phyloP scores from a whole-genome alignment of 805 yeast genomes.

The Candida rishiriensis region DNA sequence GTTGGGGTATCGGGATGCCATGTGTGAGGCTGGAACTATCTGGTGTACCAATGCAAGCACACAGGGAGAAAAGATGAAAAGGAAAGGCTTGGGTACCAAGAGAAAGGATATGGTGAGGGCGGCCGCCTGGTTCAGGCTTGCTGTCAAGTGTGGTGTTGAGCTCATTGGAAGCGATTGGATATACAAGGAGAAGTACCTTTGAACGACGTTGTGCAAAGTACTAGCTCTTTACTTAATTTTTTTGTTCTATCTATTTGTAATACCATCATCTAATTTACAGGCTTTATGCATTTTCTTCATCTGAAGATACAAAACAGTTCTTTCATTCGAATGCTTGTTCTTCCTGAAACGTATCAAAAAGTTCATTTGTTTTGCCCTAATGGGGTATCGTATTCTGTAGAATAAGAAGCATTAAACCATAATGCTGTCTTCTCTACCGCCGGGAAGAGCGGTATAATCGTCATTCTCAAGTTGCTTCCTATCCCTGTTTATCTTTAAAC shows the following conservation, averaged over 20 bases:
- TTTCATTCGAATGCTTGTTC: no score
- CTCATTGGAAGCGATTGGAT: constrained; percentile 73
- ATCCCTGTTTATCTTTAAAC: constrained; percentile 27
- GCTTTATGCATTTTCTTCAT: no score
- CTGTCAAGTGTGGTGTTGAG: constrained; percentile 57
- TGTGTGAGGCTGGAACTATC: constrained; percentile 64
- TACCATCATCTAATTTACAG: no score
- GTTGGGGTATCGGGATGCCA: constrained; percentile 63
- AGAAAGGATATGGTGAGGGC: constrained; percentile 59
- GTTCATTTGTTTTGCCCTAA: no score
- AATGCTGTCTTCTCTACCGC: no score
- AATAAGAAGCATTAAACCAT: no score
- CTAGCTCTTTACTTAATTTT: neutral
- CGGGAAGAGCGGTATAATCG: neutral
- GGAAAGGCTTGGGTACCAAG: constrained; percentile 41
- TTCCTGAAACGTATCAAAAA: no score
- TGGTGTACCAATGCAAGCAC: constrained; percentile 41
- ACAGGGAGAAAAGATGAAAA: neutral
- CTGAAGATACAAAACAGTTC: no score
- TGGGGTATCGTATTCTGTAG: neutral
- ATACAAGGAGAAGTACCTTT: constrained; percentile 57
- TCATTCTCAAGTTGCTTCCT: neutral
- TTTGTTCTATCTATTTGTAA: neutral
- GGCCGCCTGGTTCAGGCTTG: constrained; percentile 65
- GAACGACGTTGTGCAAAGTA: neutral